Evolutionary conservation across 1,284 basidiomycete species (phyloP), one percentile per base, ranked within the genome.

Genomic region (Cryptococcus sp.): DNA sequence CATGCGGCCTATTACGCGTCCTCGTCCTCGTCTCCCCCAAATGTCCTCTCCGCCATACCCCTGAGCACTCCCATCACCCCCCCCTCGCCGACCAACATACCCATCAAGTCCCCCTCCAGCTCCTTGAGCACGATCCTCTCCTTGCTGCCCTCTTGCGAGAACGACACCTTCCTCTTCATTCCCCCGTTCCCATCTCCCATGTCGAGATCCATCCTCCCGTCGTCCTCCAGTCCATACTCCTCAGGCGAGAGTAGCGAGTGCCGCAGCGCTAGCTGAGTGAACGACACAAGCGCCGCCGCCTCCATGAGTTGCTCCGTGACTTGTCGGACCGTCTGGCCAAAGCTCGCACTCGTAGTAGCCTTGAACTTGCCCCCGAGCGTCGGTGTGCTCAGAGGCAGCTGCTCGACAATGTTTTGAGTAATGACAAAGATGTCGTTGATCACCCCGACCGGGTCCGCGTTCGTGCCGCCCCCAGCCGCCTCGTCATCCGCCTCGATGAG

Each of bases 81-180:
- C 18, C 53, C 56, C 15, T 55, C 60, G 20, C 48, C 52, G 20
- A 46, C 50, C 16, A 91, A 61, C 67, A 90, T 75, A 9, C 81
- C 79, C 64, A 84, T 83, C 54, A 91, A 65, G 72, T 91, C 89
- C 2, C 80, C 80, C 44, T 84, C 84, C 80, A 91, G 84, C 77
- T 91, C 88, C 1, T 86, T 85, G 13, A 86, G 84, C 82, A 87
- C 85, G 62, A 87, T 78, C 62, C 86, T 78, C 63, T 87, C 69
- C 47, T 86, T 79, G 62, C 54, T 59, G 87, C 85, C 45, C n/a
- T 42, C 24, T 45, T 53, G 45, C 11, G 47, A 44, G 12, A 57
- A 47, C 50, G 28, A 57, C 53, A 52, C 76, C 57, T n/a, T 59
- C 57, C 38, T 61, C 62, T 54, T 57, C 37, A 23, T 39, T 46